A percentile compares a stretch with the other conserved stretches of the same genome.
Evolutionary conservation across 2,329 filamentous ascomycete genomes (phyloP).

Genomic region (Botryosphaeria agaves): DNA sequence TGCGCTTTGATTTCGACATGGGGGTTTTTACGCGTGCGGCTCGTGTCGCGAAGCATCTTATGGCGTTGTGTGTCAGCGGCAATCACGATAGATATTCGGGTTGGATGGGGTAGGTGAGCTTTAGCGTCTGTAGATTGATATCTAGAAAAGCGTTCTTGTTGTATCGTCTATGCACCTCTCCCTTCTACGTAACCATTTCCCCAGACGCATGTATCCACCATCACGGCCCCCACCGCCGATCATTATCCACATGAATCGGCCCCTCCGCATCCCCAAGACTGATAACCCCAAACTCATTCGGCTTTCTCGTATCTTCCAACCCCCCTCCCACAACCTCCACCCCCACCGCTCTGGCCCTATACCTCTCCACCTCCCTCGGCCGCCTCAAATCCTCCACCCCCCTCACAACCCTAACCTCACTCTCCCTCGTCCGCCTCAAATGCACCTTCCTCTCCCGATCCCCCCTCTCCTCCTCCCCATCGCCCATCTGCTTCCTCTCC

Average conservation of each 20-base stretch:
- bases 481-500: conserved; percentile 31
- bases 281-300: conserved; percentile 1
- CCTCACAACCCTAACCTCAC: conserved; percentile 69
- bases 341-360: conserved; percentile 28
- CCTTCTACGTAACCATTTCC: too few species aligned
- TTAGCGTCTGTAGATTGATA: too few species aligned
- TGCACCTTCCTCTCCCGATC: conserved; percentile 39
- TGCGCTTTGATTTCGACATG: too few species aligned
- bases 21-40: too few species aligned
- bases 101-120: too few species aligned
- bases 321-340: conserved; percentile 2
- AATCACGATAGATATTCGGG: too few species aligned
- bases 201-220: too few species aligned
- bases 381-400: conserved; percentile 26
- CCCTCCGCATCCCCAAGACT: conserved; percentile 1
- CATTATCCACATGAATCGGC: neutral
- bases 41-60: too few species aligned
- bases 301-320: conserved; percentile 6
- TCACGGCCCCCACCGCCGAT: neutral
- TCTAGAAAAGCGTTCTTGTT: too few species aligned
- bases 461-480: conserved; percentile 20
- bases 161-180: too few species aligned
- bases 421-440: conserved; percentile 61
- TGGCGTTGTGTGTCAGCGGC: too few species aligned
- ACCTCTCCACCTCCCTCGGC: conserved; percentile 50